Evolutionary conservation across 169 alveolate species (phyloP).

Genomic region (Eimeria zaria): DNA sequence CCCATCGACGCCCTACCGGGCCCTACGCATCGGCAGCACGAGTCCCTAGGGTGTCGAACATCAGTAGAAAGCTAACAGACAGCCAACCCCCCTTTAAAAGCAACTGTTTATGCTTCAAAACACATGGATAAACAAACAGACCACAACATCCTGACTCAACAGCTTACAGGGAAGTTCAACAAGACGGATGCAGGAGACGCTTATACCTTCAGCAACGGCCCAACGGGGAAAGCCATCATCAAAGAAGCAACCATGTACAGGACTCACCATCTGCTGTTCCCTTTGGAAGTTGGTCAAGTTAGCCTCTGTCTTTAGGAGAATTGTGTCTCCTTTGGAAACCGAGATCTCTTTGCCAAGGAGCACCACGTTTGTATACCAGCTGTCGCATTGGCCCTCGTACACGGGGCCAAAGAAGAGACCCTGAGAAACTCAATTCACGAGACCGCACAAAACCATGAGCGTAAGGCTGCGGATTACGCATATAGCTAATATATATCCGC

Average conservation of each 20-base stretch:
- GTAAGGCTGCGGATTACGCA: neutral
- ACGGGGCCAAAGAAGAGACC: conserved; percentile 72
- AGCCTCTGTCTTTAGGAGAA: conserved; percentile 53
- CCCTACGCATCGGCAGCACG: conserved; percentile 1
- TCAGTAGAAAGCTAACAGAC: neutral
- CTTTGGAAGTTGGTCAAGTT: conserved; percentile 67
- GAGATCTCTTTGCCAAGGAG: conserved; percentile 67
- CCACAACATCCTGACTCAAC: neutral
- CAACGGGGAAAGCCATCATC: neutral
- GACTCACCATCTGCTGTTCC: conserved; percentile 47
- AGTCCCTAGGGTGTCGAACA: neutral
- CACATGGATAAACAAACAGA: neutral
- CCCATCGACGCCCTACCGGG: conserved; percentile 35
- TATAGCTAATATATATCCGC: neutral
- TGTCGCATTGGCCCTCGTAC: conserved; percentile 80
- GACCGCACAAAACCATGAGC: neutral
- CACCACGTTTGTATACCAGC: conserved; percentile 82
- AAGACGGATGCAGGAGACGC: neutral
- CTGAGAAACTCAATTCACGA: neutral
- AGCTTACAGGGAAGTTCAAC: neutral
- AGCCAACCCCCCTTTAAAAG: neutral
- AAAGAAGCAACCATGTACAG: neutral
- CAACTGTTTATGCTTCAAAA: neutral
- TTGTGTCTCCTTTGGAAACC: conserved; percentile 58
- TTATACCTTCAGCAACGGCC: neutral